A percentile compares a stretch with the other conserved stretches of the same genome.
Evolutionary conservation across 129 eudicot species (phyloP).

Genomic region (Smallanthus sonchifolius): DNA sequence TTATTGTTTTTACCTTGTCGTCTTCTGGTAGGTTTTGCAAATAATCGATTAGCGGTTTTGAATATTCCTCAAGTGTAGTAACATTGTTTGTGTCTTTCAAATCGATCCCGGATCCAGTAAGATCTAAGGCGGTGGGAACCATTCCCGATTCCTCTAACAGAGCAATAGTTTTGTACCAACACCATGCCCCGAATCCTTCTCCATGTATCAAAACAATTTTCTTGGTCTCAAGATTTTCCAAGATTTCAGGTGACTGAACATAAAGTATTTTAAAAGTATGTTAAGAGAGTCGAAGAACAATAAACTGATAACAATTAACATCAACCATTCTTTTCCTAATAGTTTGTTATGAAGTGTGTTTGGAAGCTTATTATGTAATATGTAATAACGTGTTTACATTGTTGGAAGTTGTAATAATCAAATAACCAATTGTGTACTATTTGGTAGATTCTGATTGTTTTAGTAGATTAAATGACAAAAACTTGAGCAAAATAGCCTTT

Average conservation of each 20-base stretch:
- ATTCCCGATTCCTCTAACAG: constrained; percentile 82
- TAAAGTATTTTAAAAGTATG: constrained; percentile 1
- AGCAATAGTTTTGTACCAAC: constrained; percentile 97
- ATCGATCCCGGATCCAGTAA: constrained; percentile 91
- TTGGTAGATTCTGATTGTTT: not conserved
- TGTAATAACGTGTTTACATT: not conserved
- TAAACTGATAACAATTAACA: not conserved
- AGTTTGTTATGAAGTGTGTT: not conserved
- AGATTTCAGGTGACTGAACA: constrained; percentile 57
- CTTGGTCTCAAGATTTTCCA: constrained; percentile 75
- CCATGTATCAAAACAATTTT: constrained; percentile 85
- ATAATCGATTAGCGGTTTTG: constrained; percentile 73
- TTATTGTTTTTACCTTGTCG: constrained; percentile 54
- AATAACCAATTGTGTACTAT: not conserved
- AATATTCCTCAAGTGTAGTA: constrained; percentile 64
- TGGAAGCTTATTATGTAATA: not conserved
- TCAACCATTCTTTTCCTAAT: not conserved
- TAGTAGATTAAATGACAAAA: not conserved
- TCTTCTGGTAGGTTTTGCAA: constrained; percentile 66
- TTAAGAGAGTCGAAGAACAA: constrained; percentile 8
- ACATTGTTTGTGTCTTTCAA: constrained; percentile 65
- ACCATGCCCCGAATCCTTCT: constrained; percentile 99
- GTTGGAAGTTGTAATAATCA: not conserved
- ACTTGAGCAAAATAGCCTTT: not conserved
- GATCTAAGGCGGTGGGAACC: constrained; percentile 80